These are phyloP conservation scores for Cerioporus squamosus DNA, from an alignment of 1,284 basidiomycete genomes.

Conservation along the genomic window DNA sequence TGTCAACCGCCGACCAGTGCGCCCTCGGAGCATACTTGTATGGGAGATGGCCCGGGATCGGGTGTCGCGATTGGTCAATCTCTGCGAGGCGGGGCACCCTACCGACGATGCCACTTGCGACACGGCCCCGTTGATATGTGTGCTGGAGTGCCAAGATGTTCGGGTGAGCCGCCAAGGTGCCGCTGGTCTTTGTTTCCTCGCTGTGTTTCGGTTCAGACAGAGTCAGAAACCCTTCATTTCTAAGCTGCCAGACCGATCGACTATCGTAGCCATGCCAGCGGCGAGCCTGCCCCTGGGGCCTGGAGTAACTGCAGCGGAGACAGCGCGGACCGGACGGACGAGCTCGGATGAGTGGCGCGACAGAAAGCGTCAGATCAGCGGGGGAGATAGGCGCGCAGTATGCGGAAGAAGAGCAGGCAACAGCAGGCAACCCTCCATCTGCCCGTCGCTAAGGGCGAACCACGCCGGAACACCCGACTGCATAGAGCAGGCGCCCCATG, in stretches of 20 bases:
- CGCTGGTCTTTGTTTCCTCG: neutral
- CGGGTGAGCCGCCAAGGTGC: neutral
- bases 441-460: conserved; percentile 25
- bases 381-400: conserved; percentile 16
- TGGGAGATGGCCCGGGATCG: too few species aligned
- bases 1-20: too few species aligned
- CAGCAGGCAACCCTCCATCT: conserved; percentile 14
- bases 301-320: too few species aligned
- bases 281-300: too few species aligned
- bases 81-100: conserved; percentile 1
- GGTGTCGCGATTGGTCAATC: conserved; percentile 7
- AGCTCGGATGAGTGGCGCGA: too few species aligned
- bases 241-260: neutral
- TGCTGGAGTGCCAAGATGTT: neutral
- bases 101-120: neutral
- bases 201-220: too few species aligned
- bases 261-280: conserved; percentile 8
- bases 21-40: too few species aligned
- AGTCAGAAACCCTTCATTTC: neutral
- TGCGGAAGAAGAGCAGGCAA: neutral
- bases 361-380: conserved; percentile 19
- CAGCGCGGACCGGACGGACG: neutral
- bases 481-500: conserved; percentile 9
- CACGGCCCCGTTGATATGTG: neutral
- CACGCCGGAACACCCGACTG: conserved; percentile 3